Conservation (phyloP, 2,329 filamentous ascomycete species). For the Xylaria sp. region DNA sequence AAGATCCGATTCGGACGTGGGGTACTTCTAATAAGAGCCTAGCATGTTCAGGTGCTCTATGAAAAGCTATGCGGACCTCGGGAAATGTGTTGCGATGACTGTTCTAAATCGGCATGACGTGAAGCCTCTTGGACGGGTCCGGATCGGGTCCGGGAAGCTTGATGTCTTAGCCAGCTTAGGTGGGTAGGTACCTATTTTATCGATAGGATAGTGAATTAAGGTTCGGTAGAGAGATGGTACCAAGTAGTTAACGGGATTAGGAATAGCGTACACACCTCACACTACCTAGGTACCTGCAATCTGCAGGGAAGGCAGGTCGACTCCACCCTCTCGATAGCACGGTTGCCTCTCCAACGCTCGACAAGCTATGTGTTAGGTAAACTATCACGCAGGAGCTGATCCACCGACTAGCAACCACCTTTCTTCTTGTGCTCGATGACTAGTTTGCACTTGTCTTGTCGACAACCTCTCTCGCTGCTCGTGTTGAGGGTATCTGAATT, state of each 20-base stretch:
- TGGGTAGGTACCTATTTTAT: background rate
- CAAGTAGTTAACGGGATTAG: background rate
- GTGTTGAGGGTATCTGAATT: constrained; percentile 27
- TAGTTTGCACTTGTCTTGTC: constrained; percentile 37
- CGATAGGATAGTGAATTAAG: background rate
- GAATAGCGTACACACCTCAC: background rate
- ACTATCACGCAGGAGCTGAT: constrained; percentile 29
- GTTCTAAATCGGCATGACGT: constrained; percentile 15
- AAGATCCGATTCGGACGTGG: constrained; percentile 6
- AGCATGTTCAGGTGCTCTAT: constrained; percentile 13
- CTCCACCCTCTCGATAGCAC: constrained; percentile 15
- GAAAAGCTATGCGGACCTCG: constrained; percentile 26
- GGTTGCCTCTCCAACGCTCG: constrained; percentile 48
- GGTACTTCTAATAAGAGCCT: constrained; percentile 1
- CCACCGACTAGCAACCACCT: constrained; percentile 8
- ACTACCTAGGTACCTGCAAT: too few species aligned
- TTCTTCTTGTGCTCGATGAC: constrained; percentile 27
- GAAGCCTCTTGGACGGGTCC: background rate
- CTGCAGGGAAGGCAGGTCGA: constrained; percentile 9
- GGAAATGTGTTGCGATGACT: background rate
- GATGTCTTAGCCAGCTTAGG: background rate
- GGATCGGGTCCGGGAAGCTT: constrained; percentile 4
- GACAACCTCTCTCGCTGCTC: constrained; percentile 33
- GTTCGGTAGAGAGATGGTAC: background rate
- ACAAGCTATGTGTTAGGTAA: constrained; percentile 36